phyloP scores from a whole-genome alignment of 2,329 filamentous ascomycete genomes.

The Exophiala sideris region DNA sequence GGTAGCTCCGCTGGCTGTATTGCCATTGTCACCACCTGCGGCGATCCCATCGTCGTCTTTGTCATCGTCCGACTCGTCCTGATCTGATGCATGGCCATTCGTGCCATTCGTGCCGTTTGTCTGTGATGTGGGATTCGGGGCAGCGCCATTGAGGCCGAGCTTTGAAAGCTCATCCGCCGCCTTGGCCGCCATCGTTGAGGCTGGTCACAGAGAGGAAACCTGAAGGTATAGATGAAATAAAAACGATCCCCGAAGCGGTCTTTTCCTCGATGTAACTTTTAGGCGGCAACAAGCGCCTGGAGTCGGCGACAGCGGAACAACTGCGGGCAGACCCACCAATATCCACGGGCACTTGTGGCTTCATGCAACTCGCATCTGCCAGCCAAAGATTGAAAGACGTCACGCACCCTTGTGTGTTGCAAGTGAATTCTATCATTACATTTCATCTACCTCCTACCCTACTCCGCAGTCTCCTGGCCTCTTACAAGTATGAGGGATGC shows the following conservation, averaged over 20 bases:
- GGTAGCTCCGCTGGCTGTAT: constrained; percentile 32
- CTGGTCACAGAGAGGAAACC: background rate
- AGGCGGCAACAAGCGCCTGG: background rate
- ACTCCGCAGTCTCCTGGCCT: background rate
- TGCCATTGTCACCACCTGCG: constrained; percentile 39
- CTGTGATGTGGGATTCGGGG: constrained; percentile 27
- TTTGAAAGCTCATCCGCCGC: constrained; percentile 29
- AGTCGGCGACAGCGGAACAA: constrained; percentile 4
- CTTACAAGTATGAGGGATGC: constrained; percentile 29
- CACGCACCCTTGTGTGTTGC: background rate
- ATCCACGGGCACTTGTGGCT: background rate
- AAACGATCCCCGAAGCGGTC: no score
- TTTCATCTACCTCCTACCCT: background rate
- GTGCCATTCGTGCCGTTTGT: constrained; percentile 33
- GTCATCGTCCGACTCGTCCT: constrained; percentile 54
- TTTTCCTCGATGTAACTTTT: background rate
- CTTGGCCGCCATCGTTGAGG: constrained; percentile 24
- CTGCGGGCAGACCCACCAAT: background rate
- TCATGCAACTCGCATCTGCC: background rate
- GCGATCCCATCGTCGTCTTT: constrained; percentile 46
- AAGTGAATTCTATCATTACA: background rate
- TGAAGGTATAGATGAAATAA: background rate
- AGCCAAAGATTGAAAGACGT: constrained; percentile 12
- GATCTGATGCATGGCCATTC: constrained; percentile 47
- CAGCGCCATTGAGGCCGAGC: constrained; percentile 33